These are phyloP conservation scores for Leccinum sublutescens DNA, from an alignment of 768 basidiomycete genomes.

Conservation along the genomic window DNA sequence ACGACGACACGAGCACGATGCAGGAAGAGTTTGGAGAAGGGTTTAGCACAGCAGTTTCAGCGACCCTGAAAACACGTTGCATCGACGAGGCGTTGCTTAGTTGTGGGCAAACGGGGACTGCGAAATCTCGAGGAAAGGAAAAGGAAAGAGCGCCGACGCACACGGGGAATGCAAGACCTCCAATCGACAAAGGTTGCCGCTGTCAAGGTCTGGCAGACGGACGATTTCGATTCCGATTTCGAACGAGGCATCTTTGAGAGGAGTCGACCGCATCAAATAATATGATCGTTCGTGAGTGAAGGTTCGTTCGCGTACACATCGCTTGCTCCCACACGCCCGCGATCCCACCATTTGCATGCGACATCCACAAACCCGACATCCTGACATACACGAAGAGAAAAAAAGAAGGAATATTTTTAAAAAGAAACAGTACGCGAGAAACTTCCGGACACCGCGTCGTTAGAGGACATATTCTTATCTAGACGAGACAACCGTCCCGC, in stretches of 20 bases:
- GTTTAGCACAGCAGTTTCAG: not conserved
- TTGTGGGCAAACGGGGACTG: not conserved
- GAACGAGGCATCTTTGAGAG: not conserved
- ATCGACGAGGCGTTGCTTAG: conserved; percentile 23
- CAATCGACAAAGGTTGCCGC: not conserved
- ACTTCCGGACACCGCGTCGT: not conserved
- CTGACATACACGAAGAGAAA: not conserved
- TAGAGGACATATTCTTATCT: not conserved
- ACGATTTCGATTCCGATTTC: not conserved
- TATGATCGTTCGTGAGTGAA: not conserved
- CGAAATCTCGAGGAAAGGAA: not conserved
- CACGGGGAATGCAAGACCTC: not conserved
- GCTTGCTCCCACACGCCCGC: not conserved
- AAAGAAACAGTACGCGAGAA: not conserved
- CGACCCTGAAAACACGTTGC: conserved; percentile 25
- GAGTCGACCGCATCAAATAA: not conserved
- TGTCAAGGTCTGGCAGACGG: not conserved
- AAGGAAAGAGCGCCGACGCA: not conserved
- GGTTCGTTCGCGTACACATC: not conserved
- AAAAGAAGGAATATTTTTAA: not conserved
- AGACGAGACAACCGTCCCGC: not conserved
- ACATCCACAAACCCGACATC: not conserved
- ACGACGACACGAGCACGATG: not conserved
- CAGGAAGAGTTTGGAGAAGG: not conserved
- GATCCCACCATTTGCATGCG: not conserved